A percentile compares a stretch with the other conserved stretches of the same genome.
phyloP scores from a whole-genome alignment of 1,284 basidiomycete genomes.

The Ustilago lituana region DNA sequence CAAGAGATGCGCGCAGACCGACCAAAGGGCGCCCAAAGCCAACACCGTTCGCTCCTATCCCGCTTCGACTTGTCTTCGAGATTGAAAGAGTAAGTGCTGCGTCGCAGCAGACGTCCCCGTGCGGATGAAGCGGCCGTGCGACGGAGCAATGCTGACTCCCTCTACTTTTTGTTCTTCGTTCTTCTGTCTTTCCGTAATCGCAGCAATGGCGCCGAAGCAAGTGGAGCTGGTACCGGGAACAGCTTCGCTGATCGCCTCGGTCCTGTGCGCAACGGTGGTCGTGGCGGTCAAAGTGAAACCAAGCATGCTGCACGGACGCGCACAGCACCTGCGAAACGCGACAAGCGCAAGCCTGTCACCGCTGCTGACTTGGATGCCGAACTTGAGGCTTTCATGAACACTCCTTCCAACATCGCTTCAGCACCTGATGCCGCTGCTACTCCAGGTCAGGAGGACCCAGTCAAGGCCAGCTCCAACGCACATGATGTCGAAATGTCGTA shows the following conservation, averaged over 20 bases:
- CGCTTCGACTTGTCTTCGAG: constrained; percentile 47
- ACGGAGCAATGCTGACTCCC: too few relatives aligned
- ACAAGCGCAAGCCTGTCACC: constrained; percentile 71
- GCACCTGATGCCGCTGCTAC: background rate
- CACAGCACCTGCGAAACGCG: constrained; percentile 20
- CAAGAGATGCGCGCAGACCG: constrained; percentile 47
- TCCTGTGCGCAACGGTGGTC: constrained; percentile 18
- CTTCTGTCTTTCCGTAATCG: background rate
- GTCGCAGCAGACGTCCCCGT: too few relatives aligned
- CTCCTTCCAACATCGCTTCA: constrained; percentile 15
- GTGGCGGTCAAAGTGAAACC: constrained; percentile 6
- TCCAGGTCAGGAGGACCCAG: background rate
- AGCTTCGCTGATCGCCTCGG: constrained; percentile 40
- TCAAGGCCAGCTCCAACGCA: background rate
- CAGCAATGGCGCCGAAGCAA: constrained; percentile 1
- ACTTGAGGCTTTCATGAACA: constrained; percentile 84
- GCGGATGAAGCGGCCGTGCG: too few relatives aligned
- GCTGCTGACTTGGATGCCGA: constrained; percentile 88
- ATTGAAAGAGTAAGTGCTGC: constrained; percentile 28
- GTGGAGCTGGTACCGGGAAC: background rate
- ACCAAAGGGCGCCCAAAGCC: constrained; percentile 4
- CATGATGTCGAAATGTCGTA: constrained; percentile 40
- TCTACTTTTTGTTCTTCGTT: too few relatives aligned
- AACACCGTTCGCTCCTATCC: constrained; percentile 29
- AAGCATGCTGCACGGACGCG: constrained; percentile 2